These are phyloP conservation scores for Conoideocrella luteorostrata DNA, from an alignment of 2,329 filamentous ascomycete genomes.

Conservation along the genomic window DNA sequence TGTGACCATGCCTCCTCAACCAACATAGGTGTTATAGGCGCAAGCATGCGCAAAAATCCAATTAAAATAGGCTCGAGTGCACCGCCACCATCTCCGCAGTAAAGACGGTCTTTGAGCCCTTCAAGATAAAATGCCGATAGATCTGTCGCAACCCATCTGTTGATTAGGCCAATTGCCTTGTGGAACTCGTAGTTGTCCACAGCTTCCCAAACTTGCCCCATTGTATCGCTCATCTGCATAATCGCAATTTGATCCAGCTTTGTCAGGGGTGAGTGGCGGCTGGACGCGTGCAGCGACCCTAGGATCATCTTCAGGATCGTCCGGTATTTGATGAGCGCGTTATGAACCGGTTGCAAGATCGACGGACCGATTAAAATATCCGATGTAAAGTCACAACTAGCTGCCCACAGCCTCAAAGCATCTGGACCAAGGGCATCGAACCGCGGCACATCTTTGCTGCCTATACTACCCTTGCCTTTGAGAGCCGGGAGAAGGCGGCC, in stretches of 20 bases:
- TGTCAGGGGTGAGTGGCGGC: constrained; percentile 44
- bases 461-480: constrained; percentile 51
- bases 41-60: constrained; percentile 70
- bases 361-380: constrained; percentile 78
- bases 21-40: constrained; percentile 72
- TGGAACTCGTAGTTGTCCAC: constrained; percentile 76
- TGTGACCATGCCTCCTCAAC: constrained; percentile 86
- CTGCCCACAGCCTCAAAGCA: constrained; percentile 83
- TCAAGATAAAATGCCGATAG: constrained; percentile 94
- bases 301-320: constrained; percentile 87
- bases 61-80: constrained; percentile 60
- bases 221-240: constrained; percentile 62
- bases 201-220: constrained; percentile 55
- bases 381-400: constrained; percentile 82
- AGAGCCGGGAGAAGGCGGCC: constrained; percentile 68
- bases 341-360: constrained; percentile 71
- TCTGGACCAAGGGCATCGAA: constrained; percentile 78
- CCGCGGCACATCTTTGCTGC: constrained; percentile 18
- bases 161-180: constrained; percentile 66
- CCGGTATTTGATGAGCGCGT: constrained; percentile 76
- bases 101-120: constrained; percentile 82
- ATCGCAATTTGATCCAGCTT: constrained; percentile 69
- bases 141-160: constrained; percentile 74
- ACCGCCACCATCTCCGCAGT: constrained; percentile 69
- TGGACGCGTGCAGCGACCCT: constrained; percentile 59